Evolutionary conservation across 768 basidiomycete genomes (phyloP).

Genomic region (Pholiota conissans): DNA sequence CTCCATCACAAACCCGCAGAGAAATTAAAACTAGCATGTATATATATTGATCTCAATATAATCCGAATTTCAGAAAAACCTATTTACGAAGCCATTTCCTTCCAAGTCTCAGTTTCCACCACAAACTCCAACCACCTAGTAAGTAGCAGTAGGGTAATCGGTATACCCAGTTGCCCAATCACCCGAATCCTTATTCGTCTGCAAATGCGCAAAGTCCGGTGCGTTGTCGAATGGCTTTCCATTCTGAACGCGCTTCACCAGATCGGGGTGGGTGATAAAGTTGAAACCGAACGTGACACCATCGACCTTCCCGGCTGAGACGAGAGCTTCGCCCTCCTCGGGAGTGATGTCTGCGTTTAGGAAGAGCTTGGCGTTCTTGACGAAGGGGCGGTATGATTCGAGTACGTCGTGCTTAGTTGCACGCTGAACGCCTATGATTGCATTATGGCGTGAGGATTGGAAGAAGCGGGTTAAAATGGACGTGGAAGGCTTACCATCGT

Average conservation of each 20-base stretch:
- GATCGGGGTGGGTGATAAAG: not conserved
- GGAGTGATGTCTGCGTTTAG: slow-evolving; percentile 10
- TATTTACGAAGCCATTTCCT: too few species aligned
- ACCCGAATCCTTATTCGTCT: not conserved
- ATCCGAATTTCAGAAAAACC: too few species aligned
- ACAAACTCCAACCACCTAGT: too few species aligned
- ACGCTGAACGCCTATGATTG: slow-evolving; percentile 9
- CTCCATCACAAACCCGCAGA: too few species aligned
- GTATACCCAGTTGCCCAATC: not conserved
- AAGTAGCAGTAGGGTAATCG: not conserved
- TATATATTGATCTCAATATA: too few species aligned
- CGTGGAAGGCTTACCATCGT: slow-evolving; percentile 30
- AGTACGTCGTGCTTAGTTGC: slow-evolving; percentile 19
- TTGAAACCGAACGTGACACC: not conserved
- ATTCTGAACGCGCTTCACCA: not conserved
- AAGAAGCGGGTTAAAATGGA: too few species aligned
- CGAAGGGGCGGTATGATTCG: slow-evolving; percentile 13
- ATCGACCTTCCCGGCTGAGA: not conserved
- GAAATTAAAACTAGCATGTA: too few species aligned
- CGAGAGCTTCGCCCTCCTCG: not conserved
- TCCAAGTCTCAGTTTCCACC: too few species aligned
- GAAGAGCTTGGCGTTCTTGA: slow-evolving; percentile 19
- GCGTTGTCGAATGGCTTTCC: not conserved
- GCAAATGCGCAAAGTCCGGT: not conserved
- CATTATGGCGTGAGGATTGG: too few species aligned